Evolutionary conservation across 2,329 filamentous ascomycete genomes (phyloP), one percentile per base, ranked within the genome.

Genomic region (Cladophialophora chaetospira): DNA sequence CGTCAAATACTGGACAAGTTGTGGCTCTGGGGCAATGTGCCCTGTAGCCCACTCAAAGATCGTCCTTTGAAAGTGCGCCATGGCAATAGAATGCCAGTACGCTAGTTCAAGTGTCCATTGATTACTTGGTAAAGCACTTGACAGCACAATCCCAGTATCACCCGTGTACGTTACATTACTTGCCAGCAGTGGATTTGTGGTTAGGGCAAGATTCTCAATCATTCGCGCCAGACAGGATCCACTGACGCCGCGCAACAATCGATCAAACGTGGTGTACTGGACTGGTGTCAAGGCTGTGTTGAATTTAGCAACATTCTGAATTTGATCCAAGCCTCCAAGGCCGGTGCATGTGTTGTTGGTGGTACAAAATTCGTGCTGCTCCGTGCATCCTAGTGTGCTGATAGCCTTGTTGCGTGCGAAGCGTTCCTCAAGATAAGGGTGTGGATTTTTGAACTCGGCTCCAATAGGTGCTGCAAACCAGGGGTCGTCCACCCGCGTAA

Each of bases 311-410:
- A 42, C 47, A 17, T 62, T 62, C 28, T 64, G 54, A 3, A 63
- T 53, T 31, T 63, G 55, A 21, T 63, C 53, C 21, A 56, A 60
- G 19, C 59, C 58, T 4, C 46, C 43, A 6, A 57, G 50, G 1
- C 36, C 53, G 0, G 61, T 63, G 35, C 61, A 63, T 8, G 31
- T 57, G n/a, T 15, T 26, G 19, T 61, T 48, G 19, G 25, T 36
- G 17, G 44, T 59, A 54, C 61, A 63, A 29, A 63, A 62, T 10
- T 55, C 29, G 29, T 63, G 59, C 36, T 62, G 58, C 38, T 63
- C 59, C 6, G 56, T 60, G 44, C 61, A 63, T 2, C 43, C 61
- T 10, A 63, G 35, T 4, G 56, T 46, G n/a, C 59, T 57, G 21
- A 63, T 62, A 3, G 46, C 38, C 10, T 10, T 5, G 42, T 63